A percentile compares a stretch with the other conserved stretches of the same genome.
phyloP scores from a whole-genome alignment of 768 basidiomycete species.

The Termitomyces bulborhizus region DNA sequence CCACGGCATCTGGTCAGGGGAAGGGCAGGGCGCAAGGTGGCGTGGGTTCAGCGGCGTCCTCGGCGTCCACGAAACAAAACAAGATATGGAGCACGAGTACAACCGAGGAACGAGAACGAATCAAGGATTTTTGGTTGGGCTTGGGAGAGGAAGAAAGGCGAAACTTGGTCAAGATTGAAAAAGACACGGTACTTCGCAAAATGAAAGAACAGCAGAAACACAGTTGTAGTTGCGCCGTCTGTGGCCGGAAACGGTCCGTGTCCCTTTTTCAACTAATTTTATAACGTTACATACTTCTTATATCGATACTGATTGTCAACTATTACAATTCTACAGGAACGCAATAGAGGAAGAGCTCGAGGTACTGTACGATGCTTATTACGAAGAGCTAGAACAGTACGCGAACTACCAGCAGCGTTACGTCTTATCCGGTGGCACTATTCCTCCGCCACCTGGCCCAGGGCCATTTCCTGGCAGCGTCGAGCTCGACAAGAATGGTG shows the following conservation, averaged over 20 bases:
- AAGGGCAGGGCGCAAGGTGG: constrained; percentile 30
- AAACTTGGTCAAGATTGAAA: constrained; percentile 94
- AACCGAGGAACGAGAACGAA: constrained; percentile 90
- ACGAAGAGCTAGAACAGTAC: constrained; percentile 99
- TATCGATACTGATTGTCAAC: constrained; percentile 11
- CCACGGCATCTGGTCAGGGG: constrained; percentile 26
- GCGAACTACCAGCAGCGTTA: constrained; percentile 97
- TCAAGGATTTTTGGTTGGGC: constrained; percentile 96
- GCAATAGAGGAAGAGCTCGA: constrained; percentile 99
- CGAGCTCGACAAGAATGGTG: constrained; percentile 90
- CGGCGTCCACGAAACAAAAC: constrained; percentile 43
- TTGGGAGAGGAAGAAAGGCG: constrained; percentile 88
- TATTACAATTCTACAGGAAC: constrained; percentile 44
- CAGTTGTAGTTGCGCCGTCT: constrained; percentile 91
- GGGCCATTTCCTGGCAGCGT: constrained; percentile 98
- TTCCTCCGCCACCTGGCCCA: constrained; percentile 90
- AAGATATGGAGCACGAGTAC: constrained; percentile 96
- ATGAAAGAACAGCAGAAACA: constrained; percentile 99
- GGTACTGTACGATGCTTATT: constrained; percentile 99
- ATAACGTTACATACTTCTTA: constrained; percentile 14
- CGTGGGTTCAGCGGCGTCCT: constrained; percentile 18
- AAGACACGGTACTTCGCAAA: constrained; percentile 94
- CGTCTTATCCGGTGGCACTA: constrained; percentile 81
- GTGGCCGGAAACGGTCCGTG: constrained; percentile 91
- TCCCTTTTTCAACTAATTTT: constrained; percentile 18